Conservation (phyloP, 1,139 yeast species). For the Kurtzmaniella quercitrusa region DNA sequence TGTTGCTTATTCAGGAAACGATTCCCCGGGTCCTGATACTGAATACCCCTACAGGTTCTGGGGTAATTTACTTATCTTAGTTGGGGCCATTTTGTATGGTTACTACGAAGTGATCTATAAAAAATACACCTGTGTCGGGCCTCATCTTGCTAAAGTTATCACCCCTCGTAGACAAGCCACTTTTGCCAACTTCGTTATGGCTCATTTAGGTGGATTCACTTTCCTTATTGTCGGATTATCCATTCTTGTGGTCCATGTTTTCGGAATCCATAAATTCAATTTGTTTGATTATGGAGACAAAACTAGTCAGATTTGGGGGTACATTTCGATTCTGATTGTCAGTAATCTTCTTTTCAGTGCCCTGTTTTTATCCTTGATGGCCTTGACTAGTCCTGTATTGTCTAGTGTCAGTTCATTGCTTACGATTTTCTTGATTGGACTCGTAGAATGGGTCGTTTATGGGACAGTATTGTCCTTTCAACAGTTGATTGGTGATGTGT, state of each 20-base stretch:
- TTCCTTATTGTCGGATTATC: slow-evolving; percentile 44
- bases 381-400: slow-evolving; percentile 80
- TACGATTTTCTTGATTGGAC: slow-evolving; percentile 75
- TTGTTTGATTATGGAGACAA: slow-evolving; percentile 45
- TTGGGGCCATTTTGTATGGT: slow-evolving; percentile 83
- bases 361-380: slow-evolving; percentile 71
- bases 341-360: slow-evolving; percentile 70
- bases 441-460: slow-evolving; percentile 72
- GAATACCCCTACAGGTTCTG: slow-evolving; percentile 57
- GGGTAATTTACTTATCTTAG: slow-evolving; percentile 69
- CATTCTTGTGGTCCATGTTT: slow-evolving; percentile 47
- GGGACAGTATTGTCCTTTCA: slow-evolving; percentile 46
- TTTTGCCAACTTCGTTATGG: slow-evolving; percentile 46
- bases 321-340: slow-evolving; percentile 47
- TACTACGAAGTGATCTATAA: slow-evolving; percentile 83
- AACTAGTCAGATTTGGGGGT: slow-evolving; percentile 35
- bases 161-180: slow-evolving; percentile 47
- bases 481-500: slow-evolving; percentile 53
- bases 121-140: slow-evolving; percentile 70
- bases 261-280: slow-evolving; percentile 57
- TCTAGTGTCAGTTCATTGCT: slow-evolving; percentile 78
- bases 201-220: slow-evolving; percentile 59
- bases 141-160: slow-evolving; percentile 38
- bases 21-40: slow-evolving; percentile 8
- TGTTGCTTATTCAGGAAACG: slow-evolving; percentile 69